A percentile compares a stretch with the other conserved stretches of the same genome.
Evolutionary conservation across 1,284 basidiomycete genomes (phyloP).

Genomic region (Vanrija humicola): DNA sequence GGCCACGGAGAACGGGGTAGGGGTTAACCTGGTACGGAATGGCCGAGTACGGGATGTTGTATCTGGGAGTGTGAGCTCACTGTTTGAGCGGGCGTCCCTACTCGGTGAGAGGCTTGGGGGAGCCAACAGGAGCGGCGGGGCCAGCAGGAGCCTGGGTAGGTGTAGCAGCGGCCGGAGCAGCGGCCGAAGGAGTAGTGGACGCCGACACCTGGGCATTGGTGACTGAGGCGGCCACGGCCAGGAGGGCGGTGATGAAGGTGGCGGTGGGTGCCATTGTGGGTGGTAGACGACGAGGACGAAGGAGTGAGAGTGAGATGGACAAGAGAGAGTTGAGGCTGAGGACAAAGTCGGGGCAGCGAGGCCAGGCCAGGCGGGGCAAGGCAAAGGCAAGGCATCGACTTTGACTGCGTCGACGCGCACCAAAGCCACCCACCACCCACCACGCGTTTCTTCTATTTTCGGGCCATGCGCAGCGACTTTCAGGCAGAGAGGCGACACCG

Average conservation of each 20-base stretch:
- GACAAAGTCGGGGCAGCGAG: no score
- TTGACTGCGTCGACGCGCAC: no score
- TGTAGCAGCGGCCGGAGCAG: not conserved
- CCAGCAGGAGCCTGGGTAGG: not conserved
- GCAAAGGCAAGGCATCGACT: no score
- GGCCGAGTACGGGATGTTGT: slow-evolving; percentile 16
- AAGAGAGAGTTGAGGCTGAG: no score
- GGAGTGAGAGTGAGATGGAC: no score
- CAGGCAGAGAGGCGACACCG: no score
- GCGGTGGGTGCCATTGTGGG: no score
- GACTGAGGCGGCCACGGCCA: not conserved
- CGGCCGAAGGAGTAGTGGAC: not conserved
- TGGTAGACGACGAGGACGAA: no score
- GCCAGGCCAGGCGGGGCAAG: no score
- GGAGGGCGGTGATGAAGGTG: slow-evolving; percentile 54
- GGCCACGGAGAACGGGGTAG: slow-evolving; percentile 3
- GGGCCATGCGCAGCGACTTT: no score
- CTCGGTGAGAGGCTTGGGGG: slow-evolving; percentile 16
- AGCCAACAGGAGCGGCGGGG: not conserved
- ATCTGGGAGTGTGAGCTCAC: not conserved
- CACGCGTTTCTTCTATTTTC: no score
- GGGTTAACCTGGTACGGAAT: slow-evolving; percentile 13
- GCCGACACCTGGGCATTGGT: not conserved
- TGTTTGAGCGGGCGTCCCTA: not conserved
- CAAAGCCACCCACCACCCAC: no score